phyloP scores from a whole-genome alignment of 768 basidiomycete species.

The Mycena epipterygia region DNA sequence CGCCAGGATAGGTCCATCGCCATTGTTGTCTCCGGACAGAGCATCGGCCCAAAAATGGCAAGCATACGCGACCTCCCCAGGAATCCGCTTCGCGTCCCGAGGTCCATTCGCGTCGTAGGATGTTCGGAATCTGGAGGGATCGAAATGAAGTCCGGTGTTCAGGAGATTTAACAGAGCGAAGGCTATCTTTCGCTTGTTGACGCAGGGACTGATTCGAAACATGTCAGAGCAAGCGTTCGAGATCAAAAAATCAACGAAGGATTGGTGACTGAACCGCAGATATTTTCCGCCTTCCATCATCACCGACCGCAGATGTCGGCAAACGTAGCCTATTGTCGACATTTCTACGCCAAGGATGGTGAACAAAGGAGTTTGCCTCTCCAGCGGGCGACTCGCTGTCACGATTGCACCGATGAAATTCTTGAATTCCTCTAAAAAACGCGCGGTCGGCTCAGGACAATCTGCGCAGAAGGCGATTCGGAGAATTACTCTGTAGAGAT shows the following conservation, averaged over 20 bases:
- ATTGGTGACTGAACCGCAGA: conserved; percentile 31
- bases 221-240: not conserved
- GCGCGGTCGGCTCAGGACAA: not conserved
- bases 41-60: conserved; percentile 24
- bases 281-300: not conserved
- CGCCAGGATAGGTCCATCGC: not conserved
- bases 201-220: conserved; percentile 1
- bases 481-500: conserved; percentile 23
- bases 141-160: conserved; percentile 10
- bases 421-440: conserved; percentile 13
- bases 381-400: conserved; percentile 6
- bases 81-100: not conserved
- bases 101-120: conserved; percentile 12
- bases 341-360: conserved; percentile 8
- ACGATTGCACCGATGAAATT: conserved; percentile 20
- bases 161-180: conserved; percentile 10
- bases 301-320: conserved; percentile 16
- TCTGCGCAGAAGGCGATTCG: conserved; percentile 16
- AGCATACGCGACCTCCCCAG: conserved; percentile 1
- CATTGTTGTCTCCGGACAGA: not conserved
- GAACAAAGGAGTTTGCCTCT: conserved; percentile 18
- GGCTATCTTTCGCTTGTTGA: not conserved
- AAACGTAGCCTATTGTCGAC: not conserved
- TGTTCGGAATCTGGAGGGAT: conserved; percentile 1
- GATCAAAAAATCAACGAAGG: conserved; percentile 31